These are phyloP conservation scores for Acacia acuminata DNA, from an alignment of 306 rosid genomes.

Conservation along the genomic window DNA sequence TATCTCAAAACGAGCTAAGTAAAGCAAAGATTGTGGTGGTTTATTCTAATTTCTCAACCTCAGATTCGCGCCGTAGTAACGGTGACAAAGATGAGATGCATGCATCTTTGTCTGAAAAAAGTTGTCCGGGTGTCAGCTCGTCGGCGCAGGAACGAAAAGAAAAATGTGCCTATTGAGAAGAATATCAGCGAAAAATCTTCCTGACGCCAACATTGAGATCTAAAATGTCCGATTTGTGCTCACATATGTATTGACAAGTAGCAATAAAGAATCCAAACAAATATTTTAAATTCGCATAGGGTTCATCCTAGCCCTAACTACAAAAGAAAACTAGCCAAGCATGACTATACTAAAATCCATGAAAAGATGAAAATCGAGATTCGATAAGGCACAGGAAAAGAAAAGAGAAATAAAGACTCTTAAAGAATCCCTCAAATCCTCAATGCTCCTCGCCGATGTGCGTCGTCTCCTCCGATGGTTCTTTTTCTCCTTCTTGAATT, in stretches of 20 bases:
- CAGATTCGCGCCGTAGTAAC: neutral
- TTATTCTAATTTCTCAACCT: neutral
- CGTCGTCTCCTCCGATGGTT: no score
- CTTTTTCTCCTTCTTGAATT: no score
- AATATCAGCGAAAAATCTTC: slow-evolving; percentile 60
- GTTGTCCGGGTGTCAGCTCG: neutral
- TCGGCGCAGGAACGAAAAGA: slow-evolving; percentile 15
- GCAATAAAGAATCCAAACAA: no score
- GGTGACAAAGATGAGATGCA: neutral
- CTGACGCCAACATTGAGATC: slow-evolving; percentile 69
- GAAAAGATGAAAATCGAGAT: no score
- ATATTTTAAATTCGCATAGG: no score
- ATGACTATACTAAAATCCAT: no score
- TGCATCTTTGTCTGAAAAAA: neutral
- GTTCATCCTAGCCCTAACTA: no score
- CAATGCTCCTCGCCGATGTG: no score
- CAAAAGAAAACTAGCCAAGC: no score
- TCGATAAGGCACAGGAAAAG: no score
- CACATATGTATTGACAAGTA: slow-evolving; percentile 55
- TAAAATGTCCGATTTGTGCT: slow-evolving; percentile 59
- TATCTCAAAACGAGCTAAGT: neutral
- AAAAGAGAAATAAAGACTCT: no score
- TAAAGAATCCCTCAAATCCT: no score
- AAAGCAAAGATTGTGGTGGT: neutral
- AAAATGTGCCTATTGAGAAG: slow-evolving; percentile 58